These are phyloP conservation scores for Herpetomonas samuelpessoai DNA, from an alignment of 208 protist genomes.

Conservation along the genomic window DNA sequence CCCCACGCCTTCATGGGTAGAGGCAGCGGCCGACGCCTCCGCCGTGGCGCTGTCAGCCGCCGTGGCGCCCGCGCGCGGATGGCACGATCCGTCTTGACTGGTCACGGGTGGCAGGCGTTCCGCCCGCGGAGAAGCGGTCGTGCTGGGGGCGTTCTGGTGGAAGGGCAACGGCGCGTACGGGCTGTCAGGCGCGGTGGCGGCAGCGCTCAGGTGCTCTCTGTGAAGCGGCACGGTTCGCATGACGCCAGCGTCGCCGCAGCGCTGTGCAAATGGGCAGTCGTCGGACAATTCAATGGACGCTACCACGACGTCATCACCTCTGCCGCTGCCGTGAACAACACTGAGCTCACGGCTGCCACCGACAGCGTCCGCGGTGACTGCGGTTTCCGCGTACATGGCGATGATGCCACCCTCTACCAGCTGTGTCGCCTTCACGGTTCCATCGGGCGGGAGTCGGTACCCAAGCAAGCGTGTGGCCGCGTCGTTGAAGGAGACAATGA, in stretches of 20 bases:
- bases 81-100: too few species aligned
- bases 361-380: background rate
- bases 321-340: background rate
- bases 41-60: background rate
- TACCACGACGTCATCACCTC: background rate
- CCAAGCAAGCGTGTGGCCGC: constrained; percentile 18
- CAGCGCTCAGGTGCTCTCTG: too few species aligned
- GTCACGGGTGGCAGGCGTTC: too few species aligned
- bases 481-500: constrained; percentile 24
- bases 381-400: constrained; percentile 8
- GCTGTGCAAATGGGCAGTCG: too few species aligned
- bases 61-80: too few species aligned
- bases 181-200: too few species aligned
- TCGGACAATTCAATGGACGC: too few species aligned
- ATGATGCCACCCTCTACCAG: constrained; percentile 15
- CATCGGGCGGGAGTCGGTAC: constrained; percentile 7
- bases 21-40: background rate
- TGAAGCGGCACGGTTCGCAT: too few species aligned
- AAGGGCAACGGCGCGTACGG: too few species aligned
- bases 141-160: too few species aligned
- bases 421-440: constrained; percentile 8
- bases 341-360: background rate
- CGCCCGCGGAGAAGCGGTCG: too few species aligned
- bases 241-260: too few species aligned
- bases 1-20: background rate